phyloP scores from a whole-genome alignment of 176 grass and related monocot genomes.

The Aegilops speltoides region DNA sequence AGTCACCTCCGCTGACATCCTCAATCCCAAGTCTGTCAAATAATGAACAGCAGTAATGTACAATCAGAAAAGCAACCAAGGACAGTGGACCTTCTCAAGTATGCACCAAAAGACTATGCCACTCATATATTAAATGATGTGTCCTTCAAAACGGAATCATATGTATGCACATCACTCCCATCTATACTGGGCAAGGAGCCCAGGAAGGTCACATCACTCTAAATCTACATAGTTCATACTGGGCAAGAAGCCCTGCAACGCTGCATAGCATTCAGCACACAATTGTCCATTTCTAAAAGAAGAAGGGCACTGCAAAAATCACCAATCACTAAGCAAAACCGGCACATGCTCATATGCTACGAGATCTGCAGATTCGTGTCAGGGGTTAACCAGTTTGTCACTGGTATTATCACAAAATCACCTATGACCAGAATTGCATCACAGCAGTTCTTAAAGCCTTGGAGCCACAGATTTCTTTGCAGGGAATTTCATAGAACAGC shows the following conservation, averaged over 20 bases:
- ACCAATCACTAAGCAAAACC: not conserved
- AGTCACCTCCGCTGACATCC: conserved; percentile 29
- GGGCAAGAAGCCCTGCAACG: too few relatives aligned
- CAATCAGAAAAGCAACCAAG: not conserved
- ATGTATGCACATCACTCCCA: not conserved
- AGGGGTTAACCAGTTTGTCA: not conserved
- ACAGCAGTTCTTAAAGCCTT: not conserved
- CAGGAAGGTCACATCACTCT: not conserved
- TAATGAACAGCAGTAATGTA: not conserved
- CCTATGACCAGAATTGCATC: not conserved
- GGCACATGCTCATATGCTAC: not conserved
- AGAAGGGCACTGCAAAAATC: not conserved
- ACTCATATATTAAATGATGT: not conserved
- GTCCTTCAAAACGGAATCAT: not conserved
- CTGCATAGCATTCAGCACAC: not conserved
- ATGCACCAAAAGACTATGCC: not conserved
- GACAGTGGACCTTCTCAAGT: not conserved
- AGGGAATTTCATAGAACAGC: not conserved
- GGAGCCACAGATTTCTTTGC: not conserved
- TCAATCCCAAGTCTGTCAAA: conserved; percentile 41
- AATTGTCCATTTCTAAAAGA: not conserved
- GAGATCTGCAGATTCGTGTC: not conserved
- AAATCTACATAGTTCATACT: too few relatives aligned
- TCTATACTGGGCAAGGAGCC: not conserved
- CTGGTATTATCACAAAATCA: not conserved